Base-by-base conservation (phyloP, 371 early-diverging fungal species). In the Haplosporangium sp. region DNA sequence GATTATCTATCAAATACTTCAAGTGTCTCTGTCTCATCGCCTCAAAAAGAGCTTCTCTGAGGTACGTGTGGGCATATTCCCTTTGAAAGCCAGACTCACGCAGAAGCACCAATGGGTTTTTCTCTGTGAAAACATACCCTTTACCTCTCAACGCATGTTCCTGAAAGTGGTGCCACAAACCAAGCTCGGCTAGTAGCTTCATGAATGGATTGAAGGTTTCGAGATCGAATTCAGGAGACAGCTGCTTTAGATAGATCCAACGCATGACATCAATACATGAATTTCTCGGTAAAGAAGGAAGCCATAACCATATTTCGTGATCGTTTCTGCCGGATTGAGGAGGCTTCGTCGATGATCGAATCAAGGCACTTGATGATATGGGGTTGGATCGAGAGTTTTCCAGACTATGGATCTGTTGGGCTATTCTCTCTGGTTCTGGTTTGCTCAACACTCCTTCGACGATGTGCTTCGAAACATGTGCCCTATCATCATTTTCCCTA, bases 291-390 rank as follows among this genome's bases (percentile, higher is more conserved):
- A 40, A 20, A 4, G 38, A 2, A 2, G 20, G 2, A 7, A 40
- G 61, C 68, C 68, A 67, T 8, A 59, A 4, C 68, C 68, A 67
- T 38, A 61, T 17, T 27, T 67, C 68, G 40, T 52, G 61, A 20
- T 39, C 17, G 17, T 19, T 11, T 61, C 60, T 38, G 40, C 8
- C 11, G 27, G 27, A 27, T 27, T 27, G 27, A 27, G 27, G 27
- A 27, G 27, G 27, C 27, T 27, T 27, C 27, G 27, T 27, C 27
- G 27, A 27, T 27, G 27, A 27, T 27, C 27, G 27, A 27, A 27
- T 27, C 27, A 27, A 27, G 27, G 27, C 27, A 27, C 27, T 27
- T 27, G 27, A 27, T 27, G 27, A 27, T 56, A 35, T 7, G 8
- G 17, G 37, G n/a, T n/a, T 50, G 50, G 50, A 6, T n/a, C n/a